Evolutionary conservation across 768 basidiomycete species (phyloP), one percentile per base, ranked within the genome.

Genomic region (Auricularia cornea): DNA sequence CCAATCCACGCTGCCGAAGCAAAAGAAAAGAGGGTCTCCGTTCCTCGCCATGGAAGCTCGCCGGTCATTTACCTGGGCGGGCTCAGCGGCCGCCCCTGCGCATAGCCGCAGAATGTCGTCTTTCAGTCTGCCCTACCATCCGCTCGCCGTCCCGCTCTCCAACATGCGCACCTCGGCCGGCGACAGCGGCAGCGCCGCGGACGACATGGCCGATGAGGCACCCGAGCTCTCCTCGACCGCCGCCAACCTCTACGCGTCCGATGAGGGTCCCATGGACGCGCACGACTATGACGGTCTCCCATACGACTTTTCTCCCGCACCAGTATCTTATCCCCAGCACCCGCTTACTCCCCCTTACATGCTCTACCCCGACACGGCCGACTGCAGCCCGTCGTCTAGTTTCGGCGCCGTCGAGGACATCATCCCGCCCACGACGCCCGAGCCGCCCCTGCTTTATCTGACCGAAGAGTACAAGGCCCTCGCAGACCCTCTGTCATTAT

Each of bases 401-500:
- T 48, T 48, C 23, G 44, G 44, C 20, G 44, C 44, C 10, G 44
- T 48, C 6, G 44, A 48, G 44, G 44, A 48, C 20, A 8, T 48
- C 23, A 48, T 48, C 20, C 44, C 44, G 5, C 20, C 44, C 44
- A 57, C 23, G 10, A 31, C 28, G 12, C 54, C 54, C 26, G 54
- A 57, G 26, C 54, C 54, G 14, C 54, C 54, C 4, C 16, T 57
- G 54, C 54, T 57, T 28, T 57, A 57, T 31, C 54, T 57, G 26
- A 57, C 54, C 6, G 54, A 26, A 16, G 54, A 79, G 10, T 91
- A 90, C 78, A 86, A 82, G 78, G 88, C 84, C 69, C 78, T 92
- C 11, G 83, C 87, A 0, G 88, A 90, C 60, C 89, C 90, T 20
- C 77, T 92, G 65, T 83, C 90, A 3, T 86, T 88, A 63, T 92